A percentile compares a stretch with the other conserved stretches of the same genome.
Conservation (phyloP, 495 filamentous ascomycete species). For the Mycothermus thermophilus region DNA sequence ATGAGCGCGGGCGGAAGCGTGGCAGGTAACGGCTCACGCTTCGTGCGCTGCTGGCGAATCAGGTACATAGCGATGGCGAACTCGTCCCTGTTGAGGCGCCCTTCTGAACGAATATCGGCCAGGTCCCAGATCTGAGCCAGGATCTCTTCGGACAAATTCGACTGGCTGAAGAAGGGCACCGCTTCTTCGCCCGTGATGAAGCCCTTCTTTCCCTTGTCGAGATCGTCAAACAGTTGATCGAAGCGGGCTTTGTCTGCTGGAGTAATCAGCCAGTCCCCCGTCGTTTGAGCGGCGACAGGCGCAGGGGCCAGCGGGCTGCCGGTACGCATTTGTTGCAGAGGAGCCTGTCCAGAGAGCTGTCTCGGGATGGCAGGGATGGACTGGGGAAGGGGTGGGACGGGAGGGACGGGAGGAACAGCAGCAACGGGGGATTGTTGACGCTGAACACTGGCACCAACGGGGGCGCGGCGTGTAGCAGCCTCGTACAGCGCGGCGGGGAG, state of each 20-base stretch:
- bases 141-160: slow-evolving; percentile 73
- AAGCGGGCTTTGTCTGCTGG: slow-evolving; percentile 74
- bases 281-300: slow-evolving; percentile 44
- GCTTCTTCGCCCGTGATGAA: slow-evolving; percentile 87
- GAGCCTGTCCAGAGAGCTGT: slow-evolving; percentile 31
- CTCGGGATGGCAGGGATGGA: slow-evolving; percentile 30
- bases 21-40: slow-evolving; percentile 55
- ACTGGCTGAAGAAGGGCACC: slow-evolving; percentile 87
- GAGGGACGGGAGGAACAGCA: too few relatives aligned
- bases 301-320: slow-evolving; percentile 57
- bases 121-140: slow-evolving; percentile 97
- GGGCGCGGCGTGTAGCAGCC: slow-evolving; percentile 62
- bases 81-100: slow-evolving; percentile 71
- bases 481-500: slow-evolving; percentile 83
- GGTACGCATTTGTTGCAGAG: slow-evolving; percentile 35
- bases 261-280: slow-evolving; percentile 72
- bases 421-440: slow-evolving; percentile 26
- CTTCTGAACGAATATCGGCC: slow-evolving; percentile 83
- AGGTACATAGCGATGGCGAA: slow-evolving; percentile 98
- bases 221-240: slow-evolving; percentile 65
- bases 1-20: slow-evolving; percentile 66
- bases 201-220: slow-evolving; percentile 67
- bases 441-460: slow-evolving; percentile 30
- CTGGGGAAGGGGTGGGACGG: too few relatives aligned
- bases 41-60: slow-evolving; percentile 72